Evolutionary conservation across 2,329 filamentous ascomycete species (phyloP).

Genomic region (Diaporthe destruens): DNA sequence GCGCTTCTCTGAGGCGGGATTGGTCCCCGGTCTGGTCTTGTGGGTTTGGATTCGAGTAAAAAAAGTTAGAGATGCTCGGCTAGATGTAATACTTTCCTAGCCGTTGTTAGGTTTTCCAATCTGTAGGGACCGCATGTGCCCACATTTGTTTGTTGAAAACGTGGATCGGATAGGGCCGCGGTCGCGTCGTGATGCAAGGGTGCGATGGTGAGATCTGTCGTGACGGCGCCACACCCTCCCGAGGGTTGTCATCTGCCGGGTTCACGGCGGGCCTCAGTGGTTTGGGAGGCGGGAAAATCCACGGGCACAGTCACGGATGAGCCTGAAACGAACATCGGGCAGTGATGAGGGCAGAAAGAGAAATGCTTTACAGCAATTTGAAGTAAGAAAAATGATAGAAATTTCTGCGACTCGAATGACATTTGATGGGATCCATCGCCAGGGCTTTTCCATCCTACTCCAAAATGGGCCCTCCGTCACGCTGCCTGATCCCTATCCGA

Average conservation of each 20-base stretch:
- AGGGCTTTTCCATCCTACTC: neutral
- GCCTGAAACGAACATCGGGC: too few species aligned
- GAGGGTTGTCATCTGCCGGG: constrained; percentile 8
- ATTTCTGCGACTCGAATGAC: neutral
- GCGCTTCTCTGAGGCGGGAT: constrained; percentile 9
- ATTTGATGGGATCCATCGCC: constrained; percentile 17
- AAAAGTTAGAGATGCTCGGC: neutral
- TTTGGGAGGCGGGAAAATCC: neutral
- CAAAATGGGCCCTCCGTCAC: constrained; percentile 4
- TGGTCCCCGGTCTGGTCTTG: neutral
- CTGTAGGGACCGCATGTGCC: neutral
- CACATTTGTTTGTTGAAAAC: neutral
- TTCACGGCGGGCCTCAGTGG: neutral
- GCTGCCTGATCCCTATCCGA: neutral
- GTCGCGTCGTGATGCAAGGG: constrained; percentile 15
- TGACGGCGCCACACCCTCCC: constrained; percentile 8
- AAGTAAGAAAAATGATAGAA: too few species aligned
- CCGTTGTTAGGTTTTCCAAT: neutral
- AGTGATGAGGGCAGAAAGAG: too few species aligned
- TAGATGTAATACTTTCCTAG: neutral
- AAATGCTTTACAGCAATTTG: too few species aligned
- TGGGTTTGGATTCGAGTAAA: constrained; percentile 9
- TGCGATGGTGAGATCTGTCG: constrained; percentile 26
- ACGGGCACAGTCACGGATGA: neutral
- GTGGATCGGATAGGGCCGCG: constrained; percentile 14